Evolutionary conservation across 2,329 filamentous ascomycete species (phyloP), one percentile per base, ranked within the genome.

Genomic region (Colletotrichum kahawae): DNA sequence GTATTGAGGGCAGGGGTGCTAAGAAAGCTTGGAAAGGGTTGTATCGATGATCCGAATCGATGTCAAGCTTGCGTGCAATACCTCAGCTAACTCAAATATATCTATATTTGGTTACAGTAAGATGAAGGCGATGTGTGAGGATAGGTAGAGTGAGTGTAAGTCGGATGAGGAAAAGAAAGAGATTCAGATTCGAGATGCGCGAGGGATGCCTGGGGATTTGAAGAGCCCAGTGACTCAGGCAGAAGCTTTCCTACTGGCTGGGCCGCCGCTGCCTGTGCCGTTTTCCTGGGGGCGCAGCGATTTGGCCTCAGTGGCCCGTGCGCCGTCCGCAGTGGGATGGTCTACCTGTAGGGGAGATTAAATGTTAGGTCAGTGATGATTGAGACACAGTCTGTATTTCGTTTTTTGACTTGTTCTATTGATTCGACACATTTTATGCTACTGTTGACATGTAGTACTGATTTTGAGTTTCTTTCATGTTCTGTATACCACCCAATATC

Each of bases 231-330:
- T 75, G 63, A 75, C 72, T 51, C 43, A 51, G 48, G 57, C 72
- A 43, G 38, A 56, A 57, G 21, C n/a, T 57, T 43, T 62, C 38
- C 62, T 21, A 71, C 54, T 71, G 67, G 67, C 67, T 62, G 67
- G 1, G 13, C 38, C 54, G 68, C 24, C 67, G 14, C 48, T 51
- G 43, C 57, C 71, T 71, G 71, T 60, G 43, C 68, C 62, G 68
- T 67, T 63, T 57, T 24, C 29, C 54, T 57, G 54, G 43, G 57
- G 72, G 72, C 73, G 70, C 57, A 75, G 73, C 43, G 70, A 75
- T 75, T 75, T 75, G 73, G 73, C 73, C 73, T 75, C 73, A 75
- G 73, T 75, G 73, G 73, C 48, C 73, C 73, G 73, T 75, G 73
- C 73, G 43, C 2, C 6, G 2, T 13, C 36, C 18, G 43, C 48